Conservation (phyloP, 2,329 filamentous ascomycete species). For the Pseudogymnoascus sp. region DNA sequence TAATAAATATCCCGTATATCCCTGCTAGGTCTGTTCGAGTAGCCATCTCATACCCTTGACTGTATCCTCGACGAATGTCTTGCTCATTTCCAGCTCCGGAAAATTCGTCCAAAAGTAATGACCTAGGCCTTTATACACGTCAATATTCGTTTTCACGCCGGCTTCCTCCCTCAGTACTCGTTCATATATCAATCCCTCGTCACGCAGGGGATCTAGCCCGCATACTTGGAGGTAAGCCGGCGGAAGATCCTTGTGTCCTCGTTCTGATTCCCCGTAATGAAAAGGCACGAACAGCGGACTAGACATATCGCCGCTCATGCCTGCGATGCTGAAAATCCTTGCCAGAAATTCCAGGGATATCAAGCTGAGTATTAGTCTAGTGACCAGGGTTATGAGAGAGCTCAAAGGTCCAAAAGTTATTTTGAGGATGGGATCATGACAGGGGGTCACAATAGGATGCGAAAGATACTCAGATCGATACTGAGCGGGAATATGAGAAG, state of each 20-base stretch:
- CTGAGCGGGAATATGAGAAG: slow-evolving; percentile 10
- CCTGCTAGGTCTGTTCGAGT: slow-evolving; percentile 2
- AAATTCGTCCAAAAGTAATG: slow-evolving; percentile 18
- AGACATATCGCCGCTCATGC: slow-evolving; percentile 13
- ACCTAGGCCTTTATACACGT: slow-evolving; percentile 23
- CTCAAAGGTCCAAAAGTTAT: slow-evolving; percentile 4
- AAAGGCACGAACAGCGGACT: slow-evolving; percentile 13
- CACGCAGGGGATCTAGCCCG: slow-evolving; percentile 24
- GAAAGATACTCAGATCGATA: slow-evolving; percentile 12
- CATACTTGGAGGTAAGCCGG: slow-evolving; percentile 24
- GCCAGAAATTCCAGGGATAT: slow-evolving; percentile 4
- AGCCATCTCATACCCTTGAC: slow-evolving; percentile 18
- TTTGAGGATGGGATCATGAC: slow-evolving; percentile 12
- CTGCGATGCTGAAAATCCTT: slow-evolving; percentile 12
- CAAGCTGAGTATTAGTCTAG: slow-evolving; percentile 6
- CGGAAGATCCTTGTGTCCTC: slow-evolving; percentile 24
- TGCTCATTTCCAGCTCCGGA: slow-evolving; percentile 21
- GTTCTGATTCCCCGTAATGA: slow-evolving; percentile 10
- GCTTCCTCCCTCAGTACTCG: slow-evolving; percentile 37
- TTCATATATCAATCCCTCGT: slow-evolving; percentile 39
- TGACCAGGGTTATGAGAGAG: slow-evolving; percentile 1
- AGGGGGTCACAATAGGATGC: slow-evolving; percentile 12
- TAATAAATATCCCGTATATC: too few species aligned
- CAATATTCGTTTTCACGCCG: slow-evolving; percentile 37
- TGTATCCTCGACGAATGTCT: slow-evolving; percentile 22